Evolutionary conservation across 176 grass and related monocot species (phyloP), one percentile per base, ranked within the genome.

Genomic region (Stipa capillata): DNA sequence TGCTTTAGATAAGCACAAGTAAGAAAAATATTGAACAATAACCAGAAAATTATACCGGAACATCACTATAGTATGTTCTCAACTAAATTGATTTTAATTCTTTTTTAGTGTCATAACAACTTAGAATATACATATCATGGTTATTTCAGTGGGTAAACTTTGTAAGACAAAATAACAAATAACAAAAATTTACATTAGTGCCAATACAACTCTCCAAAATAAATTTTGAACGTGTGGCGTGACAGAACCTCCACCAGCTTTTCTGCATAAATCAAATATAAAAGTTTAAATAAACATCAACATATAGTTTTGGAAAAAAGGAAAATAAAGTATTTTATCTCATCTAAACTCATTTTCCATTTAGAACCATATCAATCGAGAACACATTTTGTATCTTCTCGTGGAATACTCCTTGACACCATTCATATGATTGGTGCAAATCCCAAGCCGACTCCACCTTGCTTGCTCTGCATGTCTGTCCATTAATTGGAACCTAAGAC

Each of bases 241-340:
- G 79, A 98, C 69, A 83, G 54, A 92, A 63, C 87, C 95, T 90
- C 70, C 87, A 21, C 90, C 95, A 87, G 87, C 85, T 83, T 89
- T 79, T 85, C 95, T 98, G 80, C 53, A 86, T 35, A 81, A 45
- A 51, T 56, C 42, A 84, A 82, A 69, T 40, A 54, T 41, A 37
- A 25, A 44, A 34, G 2, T 25, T 21, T 1, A 21, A 79, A 36
- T 53, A 68, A 80, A 73, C 24, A 66, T 8, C 5, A 59, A 21
- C 2, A 29, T 17, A 37, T 0, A 36, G 8, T 12, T 63, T 70
- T 34, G 4, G 20, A 71, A 63, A 5, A 44, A 51, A 0, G 0
- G 0, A 23, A 21, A 76, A 45, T 2, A 16, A 47, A 29, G 10
- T 43, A 79, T 1, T 43, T 20, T 6, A 40, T 39, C 2, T 80